A percentile compares a stretch with the other conserved stretches of the same genome.
Conservation (phyloP, 495 filamentous ascomycete species). For the Aspergillus avenaceus region DNA sequence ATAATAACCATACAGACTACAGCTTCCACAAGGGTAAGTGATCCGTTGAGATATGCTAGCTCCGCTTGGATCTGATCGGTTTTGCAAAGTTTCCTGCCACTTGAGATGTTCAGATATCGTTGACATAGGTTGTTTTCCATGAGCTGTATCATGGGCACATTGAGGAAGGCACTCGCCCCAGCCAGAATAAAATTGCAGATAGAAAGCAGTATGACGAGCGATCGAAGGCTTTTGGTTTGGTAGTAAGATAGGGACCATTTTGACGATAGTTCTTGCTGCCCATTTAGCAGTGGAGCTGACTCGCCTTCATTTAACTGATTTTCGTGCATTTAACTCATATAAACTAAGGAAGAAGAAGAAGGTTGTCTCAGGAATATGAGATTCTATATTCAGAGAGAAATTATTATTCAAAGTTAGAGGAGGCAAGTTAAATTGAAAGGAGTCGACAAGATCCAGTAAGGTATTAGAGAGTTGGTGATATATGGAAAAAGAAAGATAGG, state of each 20-base stretch:
- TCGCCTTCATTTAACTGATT: no score
- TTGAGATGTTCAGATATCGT: neutral
- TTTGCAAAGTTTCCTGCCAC: constrained; percentile 2
- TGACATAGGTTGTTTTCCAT: neutral
- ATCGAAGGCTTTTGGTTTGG: no score
- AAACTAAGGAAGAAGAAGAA: no score
- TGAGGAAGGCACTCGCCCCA: neutral
- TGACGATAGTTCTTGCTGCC: neutral
- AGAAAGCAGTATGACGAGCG: neutral
- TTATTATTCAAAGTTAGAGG: no score
- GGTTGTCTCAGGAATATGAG: no score
- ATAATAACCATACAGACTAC: constrained; percentile 3
- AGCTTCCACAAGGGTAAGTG: constrained; percentile 4
- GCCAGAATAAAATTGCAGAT: neutral
- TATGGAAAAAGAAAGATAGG: no score
- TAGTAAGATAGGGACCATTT: neutral
- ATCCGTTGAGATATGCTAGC: constrained; percentile 7
- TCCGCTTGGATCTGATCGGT: constrained; percentile 5
- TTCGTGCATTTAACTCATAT: no score
- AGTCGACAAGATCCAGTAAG: no score
- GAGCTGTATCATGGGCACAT: neutral
- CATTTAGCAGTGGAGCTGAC: neutral
- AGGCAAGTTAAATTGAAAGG: no score
- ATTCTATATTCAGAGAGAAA: no score
- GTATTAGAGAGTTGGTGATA: no score